Evolutionary conservation across 169 alveolate genomes (phyloP).

Genomic region (Cystoisospora suis): DNA sequence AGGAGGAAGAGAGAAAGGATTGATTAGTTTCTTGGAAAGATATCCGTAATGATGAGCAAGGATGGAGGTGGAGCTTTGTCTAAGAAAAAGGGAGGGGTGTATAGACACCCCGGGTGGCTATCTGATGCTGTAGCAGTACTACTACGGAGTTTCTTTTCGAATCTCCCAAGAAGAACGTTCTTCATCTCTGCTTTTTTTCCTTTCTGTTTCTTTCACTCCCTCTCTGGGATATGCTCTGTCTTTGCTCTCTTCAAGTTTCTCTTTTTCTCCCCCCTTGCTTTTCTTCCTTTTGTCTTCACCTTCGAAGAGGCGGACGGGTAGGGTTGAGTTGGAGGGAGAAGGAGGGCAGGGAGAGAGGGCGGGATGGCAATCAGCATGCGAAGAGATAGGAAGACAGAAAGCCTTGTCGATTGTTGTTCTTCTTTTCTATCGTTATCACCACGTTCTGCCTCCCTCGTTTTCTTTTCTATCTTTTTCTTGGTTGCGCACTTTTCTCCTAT

Average conservation of each 20-base stretch:
- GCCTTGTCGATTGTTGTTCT: not conserved
- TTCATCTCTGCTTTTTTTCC: too few relatives aligned
- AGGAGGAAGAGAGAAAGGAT: too few relatives aligned
- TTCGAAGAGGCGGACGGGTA: too few relatives aligned
- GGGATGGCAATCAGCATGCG: not conserved
- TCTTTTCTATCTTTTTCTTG: not conserved
- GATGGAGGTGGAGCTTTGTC: too few relatives aligned
- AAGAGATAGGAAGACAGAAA: too few relatives aligned
- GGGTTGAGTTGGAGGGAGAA: not conserved
- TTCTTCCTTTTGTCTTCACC: not conserved
- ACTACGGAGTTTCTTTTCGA: too few relatives aligned
- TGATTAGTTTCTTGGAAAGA: too few relatives aligned
- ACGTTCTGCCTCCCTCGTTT: not conserved
- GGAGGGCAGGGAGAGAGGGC: not conserved
- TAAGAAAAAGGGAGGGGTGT: too few relatives aligned
- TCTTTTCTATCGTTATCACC: not conserved
- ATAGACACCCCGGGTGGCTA: too few relatives aligned
- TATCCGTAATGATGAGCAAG: too few relatives aligned
- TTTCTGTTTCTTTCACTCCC: not conserved
- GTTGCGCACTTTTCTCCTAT: not conserved
- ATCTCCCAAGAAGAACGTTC: too few relatives aligned
- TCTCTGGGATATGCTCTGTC: not conserved
- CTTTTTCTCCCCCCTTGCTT: not conserved
- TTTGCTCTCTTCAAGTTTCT: not conserved
- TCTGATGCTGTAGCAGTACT: too few relatives aligned